Conservation (phyloP, 768 basidiomycete species). For the Chlorophyllum brunneum region DNA sequence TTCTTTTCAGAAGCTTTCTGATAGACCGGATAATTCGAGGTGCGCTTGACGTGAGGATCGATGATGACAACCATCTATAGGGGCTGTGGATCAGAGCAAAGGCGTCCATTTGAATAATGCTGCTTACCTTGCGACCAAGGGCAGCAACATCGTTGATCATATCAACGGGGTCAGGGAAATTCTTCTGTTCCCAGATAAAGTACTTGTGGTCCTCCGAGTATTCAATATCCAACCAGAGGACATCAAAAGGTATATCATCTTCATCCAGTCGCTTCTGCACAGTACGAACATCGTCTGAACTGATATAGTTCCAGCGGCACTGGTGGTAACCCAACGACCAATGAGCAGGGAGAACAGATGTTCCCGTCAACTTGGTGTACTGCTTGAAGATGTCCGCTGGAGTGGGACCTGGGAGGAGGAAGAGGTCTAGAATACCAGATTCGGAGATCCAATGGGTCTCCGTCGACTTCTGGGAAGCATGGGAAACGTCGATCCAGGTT, state of each 20-base stretch:
- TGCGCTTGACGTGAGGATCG: conserved; percentile 93
- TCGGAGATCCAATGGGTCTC: conserved; percentile 98
- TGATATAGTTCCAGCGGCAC: conserved; percentile 97
- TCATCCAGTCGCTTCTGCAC: conserved; percentile 91
- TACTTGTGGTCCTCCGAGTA: conserved; percentile 93
- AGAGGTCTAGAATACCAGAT: conserved; percentile 92
- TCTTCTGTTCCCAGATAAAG: conserved; percentile 93
- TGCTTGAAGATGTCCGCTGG: conserved; percentile 80
- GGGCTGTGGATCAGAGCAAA: background rate
- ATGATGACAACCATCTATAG: conserved; percentile 94
- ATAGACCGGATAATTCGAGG: conserved; percentile 76
- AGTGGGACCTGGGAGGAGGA: conserved; percentile 90
- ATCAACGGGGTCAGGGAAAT: conserved; percentile 90
- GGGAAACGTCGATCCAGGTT: conserved; percentile 90
- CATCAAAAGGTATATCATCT: conserved; percentile 92
- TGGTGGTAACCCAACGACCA: conserved; percentile 96
- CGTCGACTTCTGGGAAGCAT: conserved; percentile 61
- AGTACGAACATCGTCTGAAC: conserved; percentile 78
- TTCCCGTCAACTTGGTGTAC: conserved; percentile 82
- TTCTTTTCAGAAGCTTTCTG: conserved; percentile 78
- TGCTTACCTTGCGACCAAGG: conserved; percentile 72
- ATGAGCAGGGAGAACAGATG: conserved; percentile 81
- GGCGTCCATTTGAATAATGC: background rate
- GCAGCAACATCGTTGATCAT: conserved; percentile 91
- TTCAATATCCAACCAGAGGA: conserved; percentile 97